Evolutionary conservation across 257 asterid species (phyloP).

Genomic region (Fraxinus pennsylvanica): DNA sequence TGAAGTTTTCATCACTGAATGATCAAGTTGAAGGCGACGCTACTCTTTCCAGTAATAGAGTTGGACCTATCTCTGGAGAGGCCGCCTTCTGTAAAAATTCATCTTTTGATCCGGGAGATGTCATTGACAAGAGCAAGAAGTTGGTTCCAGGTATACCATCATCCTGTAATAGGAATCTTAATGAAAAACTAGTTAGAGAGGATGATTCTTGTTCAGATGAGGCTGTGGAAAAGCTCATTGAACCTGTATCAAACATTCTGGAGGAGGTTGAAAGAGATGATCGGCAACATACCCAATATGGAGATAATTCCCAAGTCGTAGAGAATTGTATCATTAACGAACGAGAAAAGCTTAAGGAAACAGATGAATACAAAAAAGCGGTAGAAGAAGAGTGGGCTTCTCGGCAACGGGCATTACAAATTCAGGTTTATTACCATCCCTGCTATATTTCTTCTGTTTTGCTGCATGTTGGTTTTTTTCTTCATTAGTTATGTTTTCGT

Average conservation of each 20-base stretch:
- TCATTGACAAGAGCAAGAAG: constrained; percentile 16
- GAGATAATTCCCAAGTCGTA: constrained; percentile 14
- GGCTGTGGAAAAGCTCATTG: constrained; percentile 9
- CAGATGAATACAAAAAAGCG: constrained; percentile 79
- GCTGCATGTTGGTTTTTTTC: neutral
- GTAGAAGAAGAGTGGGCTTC: constrained; percentile 82
- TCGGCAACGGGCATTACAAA: constrained; percentile 54
- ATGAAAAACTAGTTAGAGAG: constrained; percentile 23
- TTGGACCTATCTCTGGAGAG: constrained; percentile 24
- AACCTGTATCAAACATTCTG: constrained; percentile 21
- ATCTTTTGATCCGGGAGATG: constrained; percentile 15
- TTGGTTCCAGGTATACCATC: constrained; percentile 23
- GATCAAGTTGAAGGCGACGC: neutral
- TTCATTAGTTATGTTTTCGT: neutral
- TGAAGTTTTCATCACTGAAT: constrained; percentile 15
- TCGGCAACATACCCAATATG: constrained; percentile 20
- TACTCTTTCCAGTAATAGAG: constrained; percentile 20
- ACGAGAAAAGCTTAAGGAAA: constrained; percentile 83
- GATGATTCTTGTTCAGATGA: constrained; percentile 1
- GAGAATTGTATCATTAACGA: constrained; percentile 42
- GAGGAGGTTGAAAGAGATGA: constrained; percentile 32
- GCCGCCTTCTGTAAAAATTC: constrained; percentile 13
- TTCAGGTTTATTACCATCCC: constrained; percentile 57
- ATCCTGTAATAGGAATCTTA: neutral
- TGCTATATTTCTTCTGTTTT: constrained; percentile 15